Percentiles rank a stretch among this genome's conserved stretches.
Evolutionary conservation across 2,329 filamentous ascomycete species (phyloP).

Genomic region (Penicillium sp.): DNA sequence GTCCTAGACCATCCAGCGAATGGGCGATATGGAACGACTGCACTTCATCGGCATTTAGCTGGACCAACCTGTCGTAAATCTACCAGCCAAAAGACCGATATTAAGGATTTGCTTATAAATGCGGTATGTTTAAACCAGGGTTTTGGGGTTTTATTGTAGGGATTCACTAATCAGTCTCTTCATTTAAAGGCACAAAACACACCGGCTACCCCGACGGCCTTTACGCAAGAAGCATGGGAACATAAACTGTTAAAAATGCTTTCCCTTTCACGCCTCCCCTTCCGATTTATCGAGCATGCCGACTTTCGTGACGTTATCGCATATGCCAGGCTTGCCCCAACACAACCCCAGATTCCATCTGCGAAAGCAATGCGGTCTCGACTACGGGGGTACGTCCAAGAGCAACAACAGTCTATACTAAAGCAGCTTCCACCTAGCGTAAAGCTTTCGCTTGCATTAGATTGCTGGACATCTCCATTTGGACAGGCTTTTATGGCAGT

Average conservation of each 20-base stretch:
- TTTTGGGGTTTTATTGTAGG: too few relatives aligned
- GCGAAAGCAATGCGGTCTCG: background rate
- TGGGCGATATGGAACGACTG: background rate
- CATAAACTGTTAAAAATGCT: background rate
- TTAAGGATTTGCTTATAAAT: background rate
- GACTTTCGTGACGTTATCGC: background rate
- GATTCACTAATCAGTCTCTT: background rate
- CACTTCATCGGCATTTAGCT: background rate
- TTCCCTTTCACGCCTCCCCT: background rate
- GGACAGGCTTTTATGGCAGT: conserved; percentile 11
- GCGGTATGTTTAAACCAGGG: background rate
- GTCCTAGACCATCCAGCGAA: background rate
- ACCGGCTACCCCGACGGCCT: background rate
- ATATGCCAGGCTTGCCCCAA: background rate
- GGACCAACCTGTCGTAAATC: background rate
- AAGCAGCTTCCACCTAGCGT: background rate
- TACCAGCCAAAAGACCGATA: background rate
- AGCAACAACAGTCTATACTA: background rate
- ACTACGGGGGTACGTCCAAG: background rate
- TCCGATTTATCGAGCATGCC: background rate
- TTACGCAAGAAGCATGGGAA: background rate
- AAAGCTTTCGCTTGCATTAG: conserved; percentile 3
- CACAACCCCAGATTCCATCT: background rate
- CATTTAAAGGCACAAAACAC: background rate
- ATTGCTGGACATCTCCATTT: conserved; percentile 15